A percentile compares a stretch with the other conserved stretches of the same genome.
Conservation (phyloP, 2,329 filamentous ascomycete genomes). For the Ceratocystis diversiconidia region DNA sequence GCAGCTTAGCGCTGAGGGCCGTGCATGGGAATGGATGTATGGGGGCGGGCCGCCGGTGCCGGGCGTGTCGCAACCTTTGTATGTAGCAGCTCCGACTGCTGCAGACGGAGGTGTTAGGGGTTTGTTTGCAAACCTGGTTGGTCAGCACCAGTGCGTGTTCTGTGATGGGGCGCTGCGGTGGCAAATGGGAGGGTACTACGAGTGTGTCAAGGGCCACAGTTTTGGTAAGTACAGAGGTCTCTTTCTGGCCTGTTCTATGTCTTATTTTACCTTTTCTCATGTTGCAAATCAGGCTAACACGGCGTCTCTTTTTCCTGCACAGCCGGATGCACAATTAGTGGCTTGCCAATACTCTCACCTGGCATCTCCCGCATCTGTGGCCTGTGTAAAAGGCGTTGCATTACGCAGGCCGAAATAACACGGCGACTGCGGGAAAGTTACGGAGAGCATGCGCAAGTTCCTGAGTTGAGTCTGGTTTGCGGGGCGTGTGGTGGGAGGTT, state of each 20-base stretch:
- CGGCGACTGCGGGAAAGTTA: slow-evolving; percentile 5
- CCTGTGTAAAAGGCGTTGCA: slow-evolving; percentile 31
- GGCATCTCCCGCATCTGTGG: slow-evolving; percentile 40
- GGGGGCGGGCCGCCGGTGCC: slow-evolving; percentile 35
- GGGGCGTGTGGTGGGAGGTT: slow-evolving; percentile 15
- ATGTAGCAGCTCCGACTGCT: slow-evolving; percentile 17
- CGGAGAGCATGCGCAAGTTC: slow-evolving; percentile 1
- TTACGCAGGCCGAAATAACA: slow-evolving; percentile 5
- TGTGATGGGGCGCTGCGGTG: slow-evolving; percentile 28
- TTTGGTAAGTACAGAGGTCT: slow-evolving; percentile 26
- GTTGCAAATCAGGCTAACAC: slow-evolving; percentile 9
- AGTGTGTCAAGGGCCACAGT: slow-evolving; percentile 29
- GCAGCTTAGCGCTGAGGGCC: slow-evolving; percentile 31
- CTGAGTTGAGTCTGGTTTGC: slow-evolving; percentile 7
- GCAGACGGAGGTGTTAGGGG: slow-evolving; percentile 7
- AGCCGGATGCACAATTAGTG: slow-evolving; percentile 41
- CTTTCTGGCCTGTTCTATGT: not conserved
- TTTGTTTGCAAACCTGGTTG: slow-evolving; percentile 7
- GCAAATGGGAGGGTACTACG: slow-evolving; percentile 25
- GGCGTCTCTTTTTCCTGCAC: not conserved
- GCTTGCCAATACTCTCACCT: slow-evolving; percentile 40
- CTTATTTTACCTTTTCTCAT: not conserved
- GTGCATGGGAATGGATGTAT: slow-evolving; percentile 46
- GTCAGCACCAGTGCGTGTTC: slow-evolving; percentile 34
- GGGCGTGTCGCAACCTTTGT: slow-evolving; percentile 25